Conservation (phyloP, 1,284 basidiomycete genomes). For the Marasmius sp. region DNA sequence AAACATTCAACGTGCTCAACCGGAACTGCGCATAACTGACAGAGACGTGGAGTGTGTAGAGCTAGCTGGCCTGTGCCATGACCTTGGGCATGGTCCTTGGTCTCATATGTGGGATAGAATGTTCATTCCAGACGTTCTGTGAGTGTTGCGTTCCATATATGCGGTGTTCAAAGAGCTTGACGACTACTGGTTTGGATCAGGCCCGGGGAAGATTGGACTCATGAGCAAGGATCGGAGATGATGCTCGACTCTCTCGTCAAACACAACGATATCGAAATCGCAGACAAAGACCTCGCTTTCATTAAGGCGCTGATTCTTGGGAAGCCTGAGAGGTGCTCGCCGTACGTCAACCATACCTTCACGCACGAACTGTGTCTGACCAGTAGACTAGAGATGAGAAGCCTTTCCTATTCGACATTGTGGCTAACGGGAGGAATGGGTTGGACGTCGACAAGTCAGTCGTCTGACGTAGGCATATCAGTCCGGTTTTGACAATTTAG, state of each 20-base stretch:
- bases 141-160: constrained; percentile 21
- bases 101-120: constrained; percentile 70
- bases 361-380: not conserved
- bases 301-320: constrained; percentile 73
- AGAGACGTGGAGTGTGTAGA: constrained; percentile 69
- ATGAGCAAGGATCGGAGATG: constrained; percentile 71
- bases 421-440: constrained; percentile 75
- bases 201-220: constrained; percentile 53
- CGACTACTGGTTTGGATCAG: constrained; percentile 20
- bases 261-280: constrained; percentile 47
- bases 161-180: too few species aligned
- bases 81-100: constrained; percentile 75
- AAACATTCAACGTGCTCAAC: constrained; percentile 59
- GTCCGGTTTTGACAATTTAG: not conserved
- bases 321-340: constrained; percentile 38
- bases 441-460: constrained; percentile 80
- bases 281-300: constrained; percentile 48
- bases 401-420: constrained; percentile 65
- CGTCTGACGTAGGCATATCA: not conserved
- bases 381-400: constrained; percentile 35
- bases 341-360: constrained; percentile 22
- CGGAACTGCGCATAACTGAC: constrained; percentile 60
- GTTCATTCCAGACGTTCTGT: constrained; percentile 64
- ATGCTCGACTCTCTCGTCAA: constrained; percentile 67
- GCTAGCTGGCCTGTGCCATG: constrained; percentile 71